Evolutionary conservation across 306 rosid genomes (phyloP), one percentile per base, ranked within the genome.

Genomic region (Senna siamea): DNA sequence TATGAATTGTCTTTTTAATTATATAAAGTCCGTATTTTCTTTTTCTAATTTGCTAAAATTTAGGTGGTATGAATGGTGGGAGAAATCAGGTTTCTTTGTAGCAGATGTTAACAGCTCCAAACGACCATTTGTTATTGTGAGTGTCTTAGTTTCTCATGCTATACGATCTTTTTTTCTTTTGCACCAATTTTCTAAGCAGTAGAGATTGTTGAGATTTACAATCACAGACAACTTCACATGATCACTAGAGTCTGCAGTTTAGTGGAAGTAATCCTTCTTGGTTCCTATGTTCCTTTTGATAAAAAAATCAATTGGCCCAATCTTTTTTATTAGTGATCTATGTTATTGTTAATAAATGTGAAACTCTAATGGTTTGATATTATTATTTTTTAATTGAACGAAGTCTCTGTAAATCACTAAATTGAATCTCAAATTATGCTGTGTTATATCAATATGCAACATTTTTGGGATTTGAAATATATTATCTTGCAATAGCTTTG

Each of bases 31-130:
- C 61, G 40, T 70, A 46, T 71, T 37, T 37, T 37, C 30, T 22
- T 76, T 67, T 76, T 56, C 13, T 74, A 23, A 68, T 80, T 70
- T 85, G 73, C 30, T 76, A 26, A 10, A 10, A 70, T 69, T 47
- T 76, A 94, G 99, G 93, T 94, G 99, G 99, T 94, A 94, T 58
- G 84, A 74, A 18, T 92, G 96, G 97, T 94, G 98, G 99, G 99
- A 94, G 89, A 79, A 94, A 48, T 80, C 97, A 7, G 79, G 79
- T 8, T 85, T 38, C 65, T 94, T 92, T 76, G 93, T 83, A 74
- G 96, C 98, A 70, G 96, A 94, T 76, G 88, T 88, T 35, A 88
- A 73, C 69, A 88, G 99, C 96, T 63, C 90, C 64, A 94, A 94
- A 75, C 88, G 88, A 9, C 85, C 96, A 34, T 94, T 94, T 81